A percentile compares a stretch with the other conserved stretches of the same genome.
Evolutionary conservation across 2,329 filamentous ascomycete genomes (phyloP).

Genomic region (Colletotrichum phormii): DNA sequence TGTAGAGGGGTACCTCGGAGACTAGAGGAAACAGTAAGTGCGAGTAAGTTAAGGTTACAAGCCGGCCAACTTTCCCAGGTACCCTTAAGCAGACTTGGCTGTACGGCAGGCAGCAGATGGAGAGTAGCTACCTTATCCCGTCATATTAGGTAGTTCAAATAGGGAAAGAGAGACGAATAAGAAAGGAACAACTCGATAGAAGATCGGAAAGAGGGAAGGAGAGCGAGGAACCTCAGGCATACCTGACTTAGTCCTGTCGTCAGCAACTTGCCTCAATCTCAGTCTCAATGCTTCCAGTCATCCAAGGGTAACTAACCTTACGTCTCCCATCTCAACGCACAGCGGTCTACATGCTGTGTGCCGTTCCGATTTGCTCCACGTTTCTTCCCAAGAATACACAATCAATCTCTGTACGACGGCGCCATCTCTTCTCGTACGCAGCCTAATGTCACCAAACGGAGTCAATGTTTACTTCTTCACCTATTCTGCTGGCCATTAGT

Average conservation of each 20-base stretch:
- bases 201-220: neutral
- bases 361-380: constrained; percentile 5
- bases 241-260: neutral
- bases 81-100: neutral
- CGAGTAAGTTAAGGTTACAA: constrained; percentile 2
- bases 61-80: neutral
- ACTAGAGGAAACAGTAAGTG: neutral
- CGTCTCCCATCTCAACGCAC: neutral
- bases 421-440: constrained; percentile 1
- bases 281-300: neutral
- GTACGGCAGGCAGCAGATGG: neutral
- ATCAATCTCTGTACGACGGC: neutral
- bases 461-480: neutral
- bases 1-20: neutral
- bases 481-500: neutral
- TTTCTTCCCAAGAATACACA: neutral
- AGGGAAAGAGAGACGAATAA: neutral
- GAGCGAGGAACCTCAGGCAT: neutral
- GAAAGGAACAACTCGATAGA: neutral
- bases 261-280: neutral
- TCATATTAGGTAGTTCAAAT: neutral
- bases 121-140: neutral
- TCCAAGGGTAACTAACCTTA: neutral
- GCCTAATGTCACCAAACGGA: neutral
- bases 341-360: neutral